Conservation (phyloP, 108 stramenopile species). For the Pseudonitzschia multistriata region DNA sequence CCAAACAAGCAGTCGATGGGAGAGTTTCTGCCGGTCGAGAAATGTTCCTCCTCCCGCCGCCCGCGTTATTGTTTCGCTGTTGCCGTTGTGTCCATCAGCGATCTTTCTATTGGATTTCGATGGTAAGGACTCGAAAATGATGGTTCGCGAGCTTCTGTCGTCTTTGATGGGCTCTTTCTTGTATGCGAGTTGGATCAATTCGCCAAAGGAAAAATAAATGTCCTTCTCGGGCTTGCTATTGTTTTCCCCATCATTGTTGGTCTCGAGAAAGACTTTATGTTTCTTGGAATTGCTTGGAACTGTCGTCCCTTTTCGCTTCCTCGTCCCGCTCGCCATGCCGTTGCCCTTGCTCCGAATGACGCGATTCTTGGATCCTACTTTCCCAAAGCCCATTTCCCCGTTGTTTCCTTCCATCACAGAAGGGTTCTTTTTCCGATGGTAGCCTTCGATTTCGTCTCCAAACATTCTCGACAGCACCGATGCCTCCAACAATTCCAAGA, state of each 20-base stretch:
- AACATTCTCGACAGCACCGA: constrained; percentile 41
- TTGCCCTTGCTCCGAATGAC: background rate
- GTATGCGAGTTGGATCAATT: constrained; percentile 37
- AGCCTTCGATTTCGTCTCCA: constrained; percentile 35
- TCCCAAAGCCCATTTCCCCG: background rate
- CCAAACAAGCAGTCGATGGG: constrained; percentile 36
- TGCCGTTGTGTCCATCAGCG: background rate
- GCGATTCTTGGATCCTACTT: constrained; percentile 25
- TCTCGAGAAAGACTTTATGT: background rate
- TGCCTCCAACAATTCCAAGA: constrained; percentile 35
- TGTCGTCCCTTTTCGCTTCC: background rate
- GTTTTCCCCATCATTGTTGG: background rate
- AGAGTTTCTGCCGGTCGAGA: constrained; percentile 18
- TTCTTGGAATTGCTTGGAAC: background rate
- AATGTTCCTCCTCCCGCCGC: background rate
- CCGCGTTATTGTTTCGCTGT: background rate
- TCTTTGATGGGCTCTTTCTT: constrained; percentile 12
- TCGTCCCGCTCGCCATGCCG: background rate
- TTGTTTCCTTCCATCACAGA: constrained; percentile 16
- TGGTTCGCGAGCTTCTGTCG: constrained; percentile 6
- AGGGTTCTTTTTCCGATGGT: constrained; percentile 19
- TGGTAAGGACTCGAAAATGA: constrained; percentile 18
- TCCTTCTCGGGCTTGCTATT: constrained; percentile 32
- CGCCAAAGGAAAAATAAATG: constrained; percentile 40
- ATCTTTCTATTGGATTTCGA: constrained; percentile 11